These are phyloP conservation scores for Geotrichum macrosporum DNA, from an alignment of 1,139 yeast species.

Conservation along the genomic window DNA sequence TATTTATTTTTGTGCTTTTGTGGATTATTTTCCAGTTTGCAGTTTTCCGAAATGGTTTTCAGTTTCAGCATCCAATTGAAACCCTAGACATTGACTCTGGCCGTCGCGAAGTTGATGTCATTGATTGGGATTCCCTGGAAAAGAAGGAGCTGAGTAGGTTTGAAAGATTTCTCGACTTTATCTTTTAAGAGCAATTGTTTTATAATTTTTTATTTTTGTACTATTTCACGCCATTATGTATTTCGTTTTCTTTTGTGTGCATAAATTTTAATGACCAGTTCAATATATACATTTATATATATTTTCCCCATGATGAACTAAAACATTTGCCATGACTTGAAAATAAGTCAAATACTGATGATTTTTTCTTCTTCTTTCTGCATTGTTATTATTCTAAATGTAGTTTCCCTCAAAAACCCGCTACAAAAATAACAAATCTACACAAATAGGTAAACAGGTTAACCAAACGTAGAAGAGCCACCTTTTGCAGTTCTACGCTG, in stretches of 20 bases:
- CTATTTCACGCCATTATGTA: no score
- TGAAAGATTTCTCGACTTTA: background rate
- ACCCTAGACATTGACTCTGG: conserved; percentile 56
- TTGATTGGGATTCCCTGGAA: conserved; percentile 16
- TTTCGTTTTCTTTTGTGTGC: no score
- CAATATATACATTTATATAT: no score
- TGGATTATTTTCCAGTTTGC: conserved; percentile 45
- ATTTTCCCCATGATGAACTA: no score
- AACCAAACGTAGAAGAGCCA: conserved; percentile 22
- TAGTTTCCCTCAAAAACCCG: no score
- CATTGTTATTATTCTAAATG: no score
- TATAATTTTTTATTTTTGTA: background rate
- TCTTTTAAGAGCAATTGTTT: background rate
- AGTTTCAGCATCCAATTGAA: conserved; percentile 32
- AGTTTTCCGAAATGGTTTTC: conserved; percentile 13
- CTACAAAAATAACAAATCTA: no score
- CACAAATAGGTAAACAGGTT: no score
- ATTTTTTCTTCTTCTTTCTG: no score
- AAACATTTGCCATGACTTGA: no score
- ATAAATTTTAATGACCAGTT: no score
- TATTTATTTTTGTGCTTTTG: conserved; percentile 49
- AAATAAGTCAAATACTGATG: no score
- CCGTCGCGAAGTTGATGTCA: conserved; percentile 49
- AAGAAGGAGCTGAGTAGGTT: conserved; percentile 2
- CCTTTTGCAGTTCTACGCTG: conserved; percentile 20